These are phyloP conservation scores for Pseudogymnoascus sp. DNA, from an alignment of 2,329 filamentous ascomycete species.

Conservation along the genomic window DNA sequence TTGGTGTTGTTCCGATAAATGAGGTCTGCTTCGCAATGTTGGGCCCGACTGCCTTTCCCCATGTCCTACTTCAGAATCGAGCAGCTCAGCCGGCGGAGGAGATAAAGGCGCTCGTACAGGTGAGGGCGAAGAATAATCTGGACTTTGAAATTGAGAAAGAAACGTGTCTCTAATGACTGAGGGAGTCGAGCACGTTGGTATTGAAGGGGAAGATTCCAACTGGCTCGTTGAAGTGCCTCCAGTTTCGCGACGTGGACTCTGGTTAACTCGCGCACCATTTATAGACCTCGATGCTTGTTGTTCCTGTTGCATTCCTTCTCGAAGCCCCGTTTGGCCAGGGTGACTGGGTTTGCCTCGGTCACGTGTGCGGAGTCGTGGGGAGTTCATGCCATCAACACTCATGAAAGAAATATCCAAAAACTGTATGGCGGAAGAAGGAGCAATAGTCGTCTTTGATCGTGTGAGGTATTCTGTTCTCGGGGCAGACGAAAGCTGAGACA, in stretches of 20 bases:
- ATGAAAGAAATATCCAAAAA: conserved; percentile 1
- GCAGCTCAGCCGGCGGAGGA: neutral
- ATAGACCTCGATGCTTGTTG: neutral
- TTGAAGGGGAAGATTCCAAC: conserved; percentile 5
- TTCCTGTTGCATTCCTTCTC: neutral
- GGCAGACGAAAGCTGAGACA: neutral
- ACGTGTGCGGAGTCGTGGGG: neutral
- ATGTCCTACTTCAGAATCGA: neutral
- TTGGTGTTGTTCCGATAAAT: neutral
- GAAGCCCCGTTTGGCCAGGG: neutral
- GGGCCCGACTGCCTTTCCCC: neutral
- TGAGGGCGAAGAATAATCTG: neutral
- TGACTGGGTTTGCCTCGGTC: neutral
- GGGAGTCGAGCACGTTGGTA: neutral
- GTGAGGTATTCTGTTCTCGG: conserved; percentile 6
- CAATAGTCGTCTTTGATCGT: neutral
- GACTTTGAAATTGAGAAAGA: neutral
- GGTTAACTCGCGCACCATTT: too few relatives aligned
- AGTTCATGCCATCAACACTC: conserved; percentile 7
- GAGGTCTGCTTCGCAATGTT: neutral
- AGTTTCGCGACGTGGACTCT: neutral
- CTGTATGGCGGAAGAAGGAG: neutral
- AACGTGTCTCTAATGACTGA: neutral
- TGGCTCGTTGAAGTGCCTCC: conserved; percentile 1
- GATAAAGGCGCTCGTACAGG: neutral